Evolutionary conservation across 1,139 yeast genomes (phyloP).

Genomic region (Yamadazyma spencermartinsiae): DNA sequence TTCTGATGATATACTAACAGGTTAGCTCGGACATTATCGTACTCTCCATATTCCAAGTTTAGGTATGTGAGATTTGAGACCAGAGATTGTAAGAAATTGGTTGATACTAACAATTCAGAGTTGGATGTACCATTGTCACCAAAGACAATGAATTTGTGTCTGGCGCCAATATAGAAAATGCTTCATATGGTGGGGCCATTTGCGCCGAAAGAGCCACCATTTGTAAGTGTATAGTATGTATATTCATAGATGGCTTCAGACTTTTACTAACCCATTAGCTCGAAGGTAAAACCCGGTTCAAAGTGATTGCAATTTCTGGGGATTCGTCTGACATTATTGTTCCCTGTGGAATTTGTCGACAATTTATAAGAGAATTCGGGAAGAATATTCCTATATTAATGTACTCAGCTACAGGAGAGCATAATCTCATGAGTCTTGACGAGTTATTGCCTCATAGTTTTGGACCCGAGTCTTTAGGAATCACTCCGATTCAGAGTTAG

Average conservation of each 20-base stretch:
- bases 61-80: constrained; percentile 34
- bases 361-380: constrained; percentile 77
- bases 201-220: constrained; percentile 92
- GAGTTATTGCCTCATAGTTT: constrained; percentile 80
- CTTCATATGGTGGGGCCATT: constrained; percentile 82
- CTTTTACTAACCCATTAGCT: constrained; percentile 26
- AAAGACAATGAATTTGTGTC: constrained; percentile 46
- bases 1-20: too few species aligned
- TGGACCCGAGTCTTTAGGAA: constrained; percentile 60
- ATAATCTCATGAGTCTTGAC: constrained; percentile 36
- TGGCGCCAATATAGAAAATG: constrained; percentile 94
- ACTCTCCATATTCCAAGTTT: constrained; percentile 83
- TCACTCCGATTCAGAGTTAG: neutral
- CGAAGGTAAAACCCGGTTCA: constrained; percentile 46
- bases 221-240: constrained; percentile 64
- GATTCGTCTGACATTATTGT: constrained; percentile 62
- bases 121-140: constrained; percentile 75
- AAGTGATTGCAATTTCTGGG: constrained; percentile 71
- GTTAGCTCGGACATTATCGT: constrained; percentile 55
- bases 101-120: constrained; percentile 44
- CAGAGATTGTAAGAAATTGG: neutral
- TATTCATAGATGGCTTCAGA: constrained; percentile 21
- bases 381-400: constrained; percentile 55
- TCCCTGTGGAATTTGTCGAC: constrained; percentile 96
- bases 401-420: constrained; percentile 56